Evolutionary conservation across 805 yeast species (phyloP), one percentile per base, ranked within the genome.

Genomic region (Saturnispora mendoncae): DNA sequence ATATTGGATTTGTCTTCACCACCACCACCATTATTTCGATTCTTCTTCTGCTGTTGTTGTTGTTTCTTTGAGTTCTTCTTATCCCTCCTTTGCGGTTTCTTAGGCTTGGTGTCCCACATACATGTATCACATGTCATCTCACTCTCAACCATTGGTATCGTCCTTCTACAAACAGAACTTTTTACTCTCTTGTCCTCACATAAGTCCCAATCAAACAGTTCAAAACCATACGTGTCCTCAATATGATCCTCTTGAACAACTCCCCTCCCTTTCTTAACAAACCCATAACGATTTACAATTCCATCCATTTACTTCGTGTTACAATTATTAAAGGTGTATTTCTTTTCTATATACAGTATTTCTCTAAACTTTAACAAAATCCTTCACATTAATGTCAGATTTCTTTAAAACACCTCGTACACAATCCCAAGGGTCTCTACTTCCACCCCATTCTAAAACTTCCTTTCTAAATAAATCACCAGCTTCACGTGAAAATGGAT

Each of bases 361-460:
- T 10, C 15, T 23, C 27, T 33, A 39, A 39, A 39, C 42, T 24
- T 39, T 33, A 8, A 39, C 38, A 20, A 39, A 33, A 17, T 39
- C 42, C 8, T 39, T 39, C 12, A 39, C 25, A 28, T n/a, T 27
- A 24, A 40, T 32, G 12, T 34, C 32, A 13, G 34, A 14, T 21
- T 27, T 40, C 18, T 73, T 68, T 39, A 92, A 64, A 3, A 83
- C 87, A 43, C 82, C 83, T 1, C 94, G 84, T 14, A 92, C 65
- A 55, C 94, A 80, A 17, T 67, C 65, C 94, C 96, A 86, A 0
- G 97, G 94, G 53, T 85, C 87, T 45, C 76, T 71, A 3, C 94
- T 75, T 0, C 98, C 98, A 18, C 98, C 98, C 96, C 96, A 90
- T 53, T 74, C 75, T 45, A 92, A 64, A 0, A 92, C 80, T 44